Percentiles rank a stretch among this genome's conserved stretches.
These are phyloP conservation scores for Coemansia sp. DNA, from an alignment of 192 early-diverging fungal species.

Conservation along the genomic window DNA sequence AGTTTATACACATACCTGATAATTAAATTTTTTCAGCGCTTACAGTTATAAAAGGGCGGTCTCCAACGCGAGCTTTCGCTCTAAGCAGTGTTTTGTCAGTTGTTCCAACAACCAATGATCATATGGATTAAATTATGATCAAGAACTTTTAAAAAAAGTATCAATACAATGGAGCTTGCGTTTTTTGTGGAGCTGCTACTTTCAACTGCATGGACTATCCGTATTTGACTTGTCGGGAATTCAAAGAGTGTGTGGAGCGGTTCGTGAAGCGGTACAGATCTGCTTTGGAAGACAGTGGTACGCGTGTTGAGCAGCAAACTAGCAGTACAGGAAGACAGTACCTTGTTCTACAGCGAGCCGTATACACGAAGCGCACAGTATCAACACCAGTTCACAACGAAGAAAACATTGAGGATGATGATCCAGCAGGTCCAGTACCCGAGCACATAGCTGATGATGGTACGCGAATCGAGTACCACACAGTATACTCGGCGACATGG, in stretches of 20 bases:
- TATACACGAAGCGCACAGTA: not conserved
- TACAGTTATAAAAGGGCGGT: not conserved
- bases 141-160: not conserved
- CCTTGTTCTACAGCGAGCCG: constrained; percentile 1
- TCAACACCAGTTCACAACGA: not conserved
- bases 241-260: constrained; percentile 14
- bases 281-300: not conserved
- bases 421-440: constrained; percentile 3
- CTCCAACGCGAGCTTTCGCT: not conserved
- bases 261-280: constrained; percentile 19
- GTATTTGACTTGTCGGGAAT: constrained; percentile 25
- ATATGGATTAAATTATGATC: not conserved
- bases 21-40: constrained; percentile 10
- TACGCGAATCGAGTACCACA: constrained; percentile 37
- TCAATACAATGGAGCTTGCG: not conserved
- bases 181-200: not conserved
- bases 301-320: not conserved
- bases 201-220: constrained; percentile 17
- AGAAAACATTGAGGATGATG: constrained; percentile 23
- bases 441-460: not conserved
- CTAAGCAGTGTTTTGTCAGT: not conserved
- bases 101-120: not conserved
- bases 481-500: constrained; percentile 40
- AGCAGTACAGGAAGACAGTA: constrained; percentile 3
- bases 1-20: constrained; percentile 1